A percentile compares a stretch with the other conserved stretches of the same genome.
Evolutionary conservation across 2,329 filamentous ascomycete genomes (phyloP).

Genomic region (Talaromyces sp.): DNA sequence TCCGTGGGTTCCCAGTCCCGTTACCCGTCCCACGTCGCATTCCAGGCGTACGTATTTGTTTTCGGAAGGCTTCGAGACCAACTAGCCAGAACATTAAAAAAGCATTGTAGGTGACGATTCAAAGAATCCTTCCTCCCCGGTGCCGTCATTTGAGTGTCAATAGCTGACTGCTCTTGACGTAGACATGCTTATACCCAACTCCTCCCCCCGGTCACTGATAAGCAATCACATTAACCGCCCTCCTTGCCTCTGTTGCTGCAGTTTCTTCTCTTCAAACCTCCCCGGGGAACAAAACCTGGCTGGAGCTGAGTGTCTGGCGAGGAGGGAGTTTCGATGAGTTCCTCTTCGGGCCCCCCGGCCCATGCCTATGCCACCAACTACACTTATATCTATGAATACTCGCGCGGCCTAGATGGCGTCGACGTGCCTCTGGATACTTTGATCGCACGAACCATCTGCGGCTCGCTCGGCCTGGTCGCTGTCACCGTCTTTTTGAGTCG

Average conservation of each 20-base stretch:
- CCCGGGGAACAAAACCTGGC: not conserved
- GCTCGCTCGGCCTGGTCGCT: slow-evolving; percentile 27
- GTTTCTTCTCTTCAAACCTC: not conserved
- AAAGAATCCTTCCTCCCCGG: not conserved
- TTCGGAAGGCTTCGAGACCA: slow-evolving; percentile 7
- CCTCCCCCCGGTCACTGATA: not conserved
- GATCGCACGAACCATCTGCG: slow-evolving; percentile 34
- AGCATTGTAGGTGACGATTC: not conserved
- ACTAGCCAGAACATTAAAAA: not conserved
- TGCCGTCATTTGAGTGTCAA: slow-evolving; percentile 6
- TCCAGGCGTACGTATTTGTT: slow-evolving; percentile 7
- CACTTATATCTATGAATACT: slow-evolving; percentile 37
- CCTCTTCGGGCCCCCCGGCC: slow-evolving; percentile 13
- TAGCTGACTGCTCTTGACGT: slow-evolving; percentile 7
- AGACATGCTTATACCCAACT: slow-evolving; percentile 2
- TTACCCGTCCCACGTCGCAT: slow-evolving; percentile 8
- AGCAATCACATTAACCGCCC: not conserved
- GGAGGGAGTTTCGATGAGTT: slow-evolving; percentile 11
- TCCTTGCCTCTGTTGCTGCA: not conserved
- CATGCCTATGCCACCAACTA: slow-evolving; percentile 23
- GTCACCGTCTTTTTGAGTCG: slow-evolving; percentile 35
- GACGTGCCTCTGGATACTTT: slow-evolving; percentile 34
- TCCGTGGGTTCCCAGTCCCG: no score
- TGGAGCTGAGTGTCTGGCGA: not conserved
- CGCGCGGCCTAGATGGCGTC: slow-evolving; percentile 33